These are phyloP conservation scores for Pseudevernia furfuracea DNA, from an alignment of 495 filamentous ascomycete species.

Conservation along the genomic window DNA sequence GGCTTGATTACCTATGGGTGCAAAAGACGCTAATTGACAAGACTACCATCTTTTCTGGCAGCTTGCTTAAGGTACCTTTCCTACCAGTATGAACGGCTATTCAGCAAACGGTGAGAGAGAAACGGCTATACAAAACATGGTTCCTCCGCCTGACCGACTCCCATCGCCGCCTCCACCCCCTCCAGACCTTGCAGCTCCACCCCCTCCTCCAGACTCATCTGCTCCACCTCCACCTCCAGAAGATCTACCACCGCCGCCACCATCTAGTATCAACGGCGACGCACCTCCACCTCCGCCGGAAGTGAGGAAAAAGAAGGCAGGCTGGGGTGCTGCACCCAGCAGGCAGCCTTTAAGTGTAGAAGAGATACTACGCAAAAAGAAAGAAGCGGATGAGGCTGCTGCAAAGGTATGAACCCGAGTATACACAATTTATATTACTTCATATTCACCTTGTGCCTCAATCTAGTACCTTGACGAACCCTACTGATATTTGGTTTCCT, in stretches of 20 bases:
- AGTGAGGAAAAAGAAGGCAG: conserved; percentile 44
- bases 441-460: conserved; percentile 25
- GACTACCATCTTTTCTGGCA: neutral
- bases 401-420: conserved; percentile 50
- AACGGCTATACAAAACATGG: neutral
- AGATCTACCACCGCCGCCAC: conserved; percentile 49
- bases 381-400: conserved; percentile 67
- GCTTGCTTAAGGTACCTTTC: neutral
- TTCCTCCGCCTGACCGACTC: neutral
- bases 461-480: conserved; percentile 26
- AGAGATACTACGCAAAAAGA: conserved; percentile 70
- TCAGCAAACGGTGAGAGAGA: conserved; percentile 6
- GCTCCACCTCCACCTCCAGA: conserved; percentile 56
- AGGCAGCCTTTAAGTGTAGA: conserved; percentile 61
- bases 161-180: conserved; percentile 12
- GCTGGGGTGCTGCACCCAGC: conserved; percentile 39
- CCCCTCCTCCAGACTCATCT: conserved; percentile 32
- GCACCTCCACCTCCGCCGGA: conserved; percentile 31
- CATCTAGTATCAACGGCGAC: conserved; percentile 29
- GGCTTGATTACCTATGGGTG: neutral
- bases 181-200: conserved; percentile 16
- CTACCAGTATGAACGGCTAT: conserved; percentile 8
- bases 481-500: conserved; percentile 27
- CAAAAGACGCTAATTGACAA: neutral
- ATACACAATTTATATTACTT: neutral